Base-by-base conservation (phyloP, 768 basidiomycete genomes). In the Vararia minispora region DNA sequence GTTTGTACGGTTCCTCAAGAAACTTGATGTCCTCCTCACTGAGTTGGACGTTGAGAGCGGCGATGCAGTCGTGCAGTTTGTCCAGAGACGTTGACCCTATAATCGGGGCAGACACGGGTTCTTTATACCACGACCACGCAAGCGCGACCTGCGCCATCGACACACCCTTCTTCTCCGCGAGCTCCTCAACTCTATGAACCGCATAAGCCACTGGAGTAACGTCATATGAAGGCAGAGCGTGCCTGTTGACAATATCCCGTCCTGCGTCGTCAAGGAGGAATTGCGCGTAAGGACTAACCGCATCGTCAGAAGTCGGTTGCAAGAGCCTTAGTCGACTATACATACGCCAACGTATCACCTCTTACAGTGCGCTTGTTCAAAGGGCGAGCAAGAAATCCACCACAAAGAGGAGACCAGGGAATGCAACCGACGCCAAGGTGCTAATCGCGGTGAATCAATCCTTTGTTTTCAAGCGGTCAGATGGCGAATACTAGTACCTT, bases 1-100 rank as follows among this genome's bases (percentile, higher is more conserved):
- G 48, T 22, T 45, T 41, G 52, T 71, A 69, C 2, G 59, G 56
- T 43, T 63, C 56, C 24, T 58, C 54, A 35, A 70, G 58, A 34
- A 48, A 52, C 45, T 63, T 56, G 44, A 62, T 45, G 47, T 71
- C 68, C 17, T 68, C 68, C 9, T 53, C 49, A 0, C 58, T 57
- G 20, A 70, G 56, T 33, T 58, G 50, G 16, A 68, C 33, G 32
- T 65, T 49, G 28, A 62, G 14, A 5, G 52, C 60, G 16, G n/a
- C n/a, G n/a, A n/a, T n/a, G n/a, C n/a, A n/a, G n/a, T n/a, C n/a
- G n/a, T n/a, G n/a, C n/a, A n/a, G n/a, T n/a, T n/a, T n/a, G n/a
- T n/a, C n/a, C n/a, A n/a, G n/a, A n/a, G n/a, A n/a, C n/a, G n/a
- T n/a, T n/a, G n/a, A n/a, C n/a, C n/a, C n/a, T n/a, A n/a, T n/a